Conservation (phyloP, 164 flowering plant species). For the Nelumbo lutea region DNA sequence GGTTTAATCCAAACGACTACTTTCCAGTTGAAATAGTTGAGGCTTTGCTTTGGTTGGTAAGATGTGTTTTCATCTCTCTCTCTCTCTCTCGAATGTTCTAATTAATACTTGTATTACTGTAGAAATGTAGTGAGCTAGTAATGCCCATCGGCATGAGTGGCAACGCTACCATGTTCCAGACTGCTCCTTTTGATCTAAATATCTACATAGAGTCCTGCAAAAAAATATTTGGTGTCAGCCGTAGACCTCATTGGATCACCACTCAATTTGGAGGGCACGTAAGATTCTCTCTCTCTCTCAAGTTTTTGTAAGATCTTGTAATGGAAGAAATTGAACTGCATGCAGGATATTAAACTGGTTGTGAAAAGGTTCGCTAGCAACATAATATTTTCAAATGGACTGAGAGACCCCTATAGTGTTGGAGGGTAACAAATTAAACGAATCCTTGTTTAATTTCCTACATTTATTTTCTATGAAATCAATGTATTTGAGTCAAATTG, state of each 20-base stretch:
- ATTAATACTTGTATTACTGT: not conserved
- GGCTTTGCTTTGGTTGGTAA: no score
- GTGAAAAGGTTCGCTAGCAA: not conserved
- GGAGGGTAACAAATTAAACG: not conserved
- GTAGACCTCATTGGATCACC: slow-evolving; percentile 9
- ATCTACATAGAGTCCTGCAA: not conserved
- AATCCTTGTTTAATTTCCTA: no score
- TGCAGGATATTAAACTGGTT: not conserved
- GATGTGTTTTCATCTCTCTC: no score
- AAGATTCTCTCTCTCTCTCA: not conserved
- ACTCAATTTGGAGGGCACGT: slow-evolving; percentile 14
- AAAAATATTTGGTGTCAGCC: slow-evolving; percentile 2
- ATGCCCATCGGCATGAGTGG: slow-evolving; percentile 1
- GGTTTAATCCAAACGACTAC: not conserved
- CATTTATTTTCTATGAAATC: no score
- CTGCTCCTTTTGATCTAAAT: slow-evolving; percentile 6
- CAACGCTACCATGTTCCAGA: slow-evolving; percentile 11
- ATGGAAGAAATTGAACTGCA: no score
- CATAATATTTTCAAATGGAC: not conserved
- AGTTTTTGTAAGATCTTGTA: no score
- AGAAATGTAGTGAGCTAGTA: slow-evolving; percentile 8
- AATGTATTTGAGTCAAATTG: no score
- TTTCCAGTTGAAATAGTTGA: no score
- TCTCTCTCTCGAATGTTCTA: no score
- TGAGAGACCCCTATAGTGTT: not conserved